Evolutionary conservation across 768 basidiomycete genomes (phyloP), one percentile per base, ranked within the genome.

Genomic region (Leccinum rimulosum): DNA sequence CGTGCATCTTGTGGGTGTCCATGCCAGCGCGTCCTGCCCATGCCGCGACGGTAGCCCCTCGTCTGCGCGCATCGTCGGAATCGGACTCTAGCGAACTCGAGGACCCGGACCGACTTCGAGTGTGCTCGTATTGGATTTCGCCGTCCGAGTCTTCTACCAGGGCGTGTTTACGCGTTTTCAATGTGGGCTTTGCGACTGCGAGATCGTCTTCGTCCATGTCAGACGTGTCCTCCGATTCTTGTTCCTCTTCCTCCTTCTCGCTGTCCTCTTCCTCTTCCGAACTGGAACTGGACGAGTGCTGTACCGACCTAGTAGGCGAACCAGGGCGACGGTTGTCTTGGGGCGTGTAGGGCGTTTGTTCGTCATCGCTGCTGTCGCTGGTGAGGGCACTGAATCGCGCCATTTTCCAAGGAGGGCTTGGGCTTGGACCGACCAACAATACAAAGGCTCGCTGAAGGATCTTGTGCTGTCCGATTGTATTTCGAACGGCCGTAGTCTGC

Each of bases 1-100:
- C 91, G 67, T 93, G 90, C 81, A 95, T 85, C 74, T 87, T 88
- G 71, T 92, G 91, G 14, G 87, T 81, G 70, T 95, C 92, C n/a
- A 95, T 78, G 6, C 89, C 88, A 28, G 87, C 71, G 53, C 84
- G 84, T 50, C 86, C 81, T 14, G 87, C 84, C 88, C 90, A 91
- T 40, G 89, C 84, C 55, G 85, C 83, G 48, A 85, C 77, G 6
- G 80, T 79, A 6, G 82, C 74, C 59, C 84, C 73, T 7, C 70
- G 73, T 54, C 52, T 52, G 19, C 40, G 70, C 28, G 49, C 52
- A 33, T 17, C 59, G 25, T 63, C 68, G 0, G 59, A 50, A 27
- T 70, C 70, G 30, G 70, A 59, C 33, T 63, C 56, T 49, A 73
- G 63, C 43, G 68, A 50, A 36, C 64, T 68, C 52, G 70, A 68